Percentiles rank a stretch among this genome's conserved stretches.
phyloP scores from a whole-genome alignment of 495 filamentous ascomycete species.

The Rusavskia elegans region DNA sequence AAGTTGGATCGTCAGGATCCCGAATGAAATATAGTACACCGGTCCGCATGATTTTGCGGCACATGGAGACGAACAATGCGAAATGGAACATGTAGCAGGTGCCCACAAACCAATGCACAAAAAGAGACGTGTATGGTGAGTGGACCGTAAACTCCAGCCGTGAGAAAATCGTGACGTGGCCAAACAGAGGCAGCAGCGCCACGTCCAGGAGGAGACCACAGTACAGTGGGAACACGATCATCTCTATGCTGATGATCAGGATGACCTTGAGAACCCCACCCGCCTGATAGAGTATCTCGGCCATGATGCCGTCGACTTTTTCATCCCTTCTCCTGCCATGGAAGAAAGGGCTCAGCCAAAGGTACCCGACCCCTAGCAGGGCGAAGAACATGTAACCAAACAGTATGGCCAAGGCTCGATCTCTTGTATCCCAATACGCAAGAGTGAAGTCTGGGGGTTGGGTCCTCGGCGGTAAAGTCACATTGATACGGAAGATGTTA shows the following conservation, averaged over 20 bases:
- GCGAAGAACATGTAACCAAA: constrained; percentile 67
- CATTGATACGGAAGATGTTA: constrained; percentile 21
- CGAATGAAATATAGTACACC: constrained; percentile 97
- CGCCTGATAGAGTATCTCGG: constrained; percentile 79
- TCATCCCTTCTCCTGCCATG: constrained; percentile 47
- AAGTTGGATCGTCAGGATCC: constrained; percentile 95
- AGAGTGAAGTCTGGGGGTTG: constrained; percentile 40
- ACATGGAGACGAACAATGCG: constrained; percentile 97
- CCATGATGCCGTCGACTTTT: constrained; percentile 58
- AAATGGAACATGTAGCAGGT: constrained; percentile 99
- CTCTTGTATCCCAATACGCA: constrained; percentile 59
- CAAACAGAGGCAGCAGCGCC: constrained; percentile 79
- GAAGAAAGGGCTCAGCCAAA: constrained; percentile 51
- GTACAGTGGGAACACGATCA: constrained; percentile 93
- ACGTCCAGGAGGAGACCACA: constrained; percentile 83
- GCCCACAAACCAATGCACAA: constrained; percentile 97
- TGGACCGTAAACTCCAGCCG: constrained; percentile 58
- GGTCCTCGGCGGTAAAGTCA: constrained; percentile 24
- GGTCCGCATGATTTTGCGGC: constrained; percentile 85
- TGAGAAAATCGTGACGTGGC: constrained; percentile 55
- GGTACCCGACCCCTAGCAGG: constrained; percentile 58
- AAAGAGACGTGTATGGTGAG: constrained; percentile 73
- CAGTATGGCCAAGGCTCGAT: constrained; percentile 64
- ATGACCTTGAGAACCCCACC: constrained; percentile 97
- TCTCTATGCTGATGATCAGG: constrained; percentile 96